Conservation (phyloP, 352 stramenopile genomes). For the Phytopythium boreale region DNA sequence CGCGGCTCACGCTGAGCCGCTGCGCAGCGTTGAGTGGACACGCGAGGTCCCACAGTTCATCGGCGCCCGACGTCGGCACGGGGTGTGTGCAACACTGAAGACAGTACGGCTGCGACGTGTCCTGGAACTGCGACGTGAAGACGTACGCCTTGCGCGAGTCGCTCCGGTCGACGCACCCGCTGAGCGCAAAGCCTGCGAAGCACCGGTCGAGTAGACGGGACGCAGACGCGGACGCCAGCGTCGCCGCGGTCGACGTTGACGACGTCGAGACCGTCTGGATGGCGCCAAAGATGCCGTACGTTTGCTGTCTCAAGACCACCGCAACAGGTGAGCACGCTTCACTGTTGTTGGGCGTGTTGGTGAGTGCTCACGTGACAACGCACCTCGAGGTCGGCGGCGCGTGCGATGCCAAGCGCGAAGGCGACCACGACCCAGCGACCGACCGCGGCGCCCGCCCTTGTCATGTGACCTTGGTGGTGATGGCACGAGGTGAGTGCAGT, state of each 20-base stretch:
- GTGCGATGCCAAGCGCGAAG: not conserved
- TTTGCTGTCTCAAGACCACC: constrained; percentile 22
- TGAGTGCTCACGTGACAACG: not conserved
- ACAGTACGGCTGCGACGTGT: constrained; percentile 49
- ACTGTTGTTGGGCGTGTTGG: not conserved
- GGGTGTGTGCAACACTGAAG: constrained; percentile 74
- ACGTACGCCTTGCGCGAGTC: constrained; percentile 43
- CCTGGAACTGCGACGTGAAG: constrained; percentile 61
- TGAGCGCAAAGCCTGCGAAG: constrained; percentile 63
- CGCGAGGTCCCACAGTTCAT: constrained; percentile 77
- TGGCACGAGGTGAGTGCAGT: not conserved
- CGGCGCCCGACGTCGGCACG: constrained; percentile 42
- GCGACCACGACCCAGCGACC: not conserved
- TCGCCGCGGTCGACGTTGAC: not conserved
- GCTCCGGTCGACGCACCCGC: constrained; percentile 53
- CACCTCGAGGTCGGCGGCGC: not conserved
- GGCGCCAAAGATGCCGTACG: constrained; percentile 54
- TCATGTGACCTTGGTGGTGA: not conserved
- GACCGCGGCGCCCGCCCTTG: not conserved
- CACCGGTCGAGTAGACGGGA: constrained; percentile 47
- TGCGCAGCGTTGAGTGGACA: constrained; percentile 68
- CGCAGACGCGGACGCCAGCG: constrained; percentile 16
- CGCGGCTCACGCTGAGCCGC: constrained; percentile 65
- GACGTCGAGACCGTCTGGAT: constrained; percentile 29
- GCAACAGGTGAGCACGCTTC: not conserved